Evolutionary conservation across 2,329 filamentous ascomycete species (phyloP).

Genomic region (Aplosporella prunicola): DNA sequence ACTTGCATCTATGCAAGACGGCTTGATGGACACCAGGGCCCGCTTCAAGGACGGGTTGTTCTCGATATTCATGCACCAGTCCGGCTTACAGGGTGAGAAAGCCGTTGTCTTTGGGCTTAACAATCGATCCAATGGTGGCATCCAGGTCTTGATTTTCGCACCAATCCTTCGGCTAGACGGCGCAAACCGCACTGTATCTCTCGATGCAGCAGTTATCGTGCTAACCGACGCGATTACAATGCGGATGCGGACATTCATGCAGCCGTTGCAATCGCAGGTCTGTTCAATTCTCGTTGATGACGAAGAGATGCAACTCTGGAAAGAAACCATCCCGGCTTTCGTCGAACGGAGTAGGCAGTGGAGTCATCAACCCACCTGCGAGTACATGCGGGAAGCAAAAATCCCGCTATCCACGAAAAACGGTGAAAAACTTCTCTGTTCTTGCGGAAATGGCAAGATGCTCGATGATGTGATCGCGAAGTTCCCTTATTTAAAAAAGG

Average conservation of each 20-base stretch:
- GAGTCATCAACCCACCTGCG: conserved; percentile 26
- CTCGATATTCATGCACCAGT: too few species aligned
- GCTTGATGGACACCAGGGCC: too few species aligned
- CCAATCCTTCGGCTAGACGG: conserved; percentile 25
- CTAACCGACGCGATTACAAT: too few species aligned
- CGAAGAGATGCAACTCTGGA: conserved; percentile 13
- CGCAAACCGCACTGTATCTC: conserved; percentile 21
- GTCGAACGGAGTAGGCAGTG: conserved; percentile 30
- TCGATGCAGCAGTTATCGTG: conserved; percentile 28
- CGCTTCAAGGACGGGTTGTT: too few species aligned
- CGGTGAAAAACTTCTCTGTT: conserved; percentile 21
- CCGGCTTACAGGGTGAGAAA: too few species aligned
- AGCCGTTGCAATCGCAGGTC: too few species aligned
- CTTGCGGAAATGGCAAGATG: conserved; percentile 26
- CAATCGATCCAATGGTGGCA: conserved; percentile 10
- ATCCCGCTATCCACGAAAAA: conserved; percentile 18
- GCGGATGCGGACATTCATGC: too few species aligned
- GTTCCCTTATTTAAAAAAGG: too few species aligned
- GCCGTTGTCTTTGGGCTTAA: conserved; percentile 17
- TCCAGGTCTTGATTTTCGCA: conserved; percentile 18
- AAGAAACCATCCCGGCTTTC: conserved; percentile 13
- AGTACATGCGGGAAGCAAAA: conserved; percentile 17
- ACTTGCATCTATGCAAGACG: too few species aligned
- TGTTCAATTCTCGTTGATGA: conserved; percentile 12
- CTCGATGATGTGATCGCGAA: too few species aligned